Conservation (phyloP, 805 yeast species). For the Saturnispora sekii region DNA sequence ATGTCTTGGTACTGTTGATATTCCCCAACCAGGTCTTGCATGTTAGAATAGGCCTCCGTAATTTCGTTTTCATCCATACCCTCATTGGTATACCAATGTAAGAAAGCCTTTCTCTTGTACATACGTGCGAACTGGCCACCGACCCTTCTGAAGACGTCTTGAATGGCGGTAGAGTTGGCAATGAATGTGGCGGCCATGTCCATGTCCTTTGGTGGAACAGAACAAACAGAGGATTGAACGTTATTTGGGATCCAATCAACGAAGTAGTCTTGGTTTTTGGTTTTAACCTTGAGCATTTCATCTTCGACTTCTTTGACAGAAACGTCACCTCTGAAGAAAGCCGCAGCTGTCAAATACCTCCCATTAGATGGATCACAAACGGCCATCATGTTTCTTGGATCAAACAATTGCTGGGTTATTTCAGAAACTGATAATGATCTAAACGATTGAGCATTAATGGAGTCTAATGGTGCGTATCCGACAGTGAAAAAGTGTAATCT, state of each 20-base stretch:
- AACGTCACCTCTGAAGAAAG: constrained; percentile 89
- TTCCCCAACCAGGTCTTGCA: constrained; percentile 82
- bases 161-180: constrained; percentile 89
- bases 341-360: constrained; percentile 85
- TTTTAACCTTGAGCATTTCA: constrained; percentile 78
- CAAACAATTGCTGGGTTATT: constrained; percentile 89
- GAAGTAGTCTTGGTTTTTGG: constrained; percentile 70
- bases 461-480: constrained; percentile 86
- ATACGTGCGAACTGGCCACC: constrained; percentile 85
- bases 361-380: constrained; percentile 89
- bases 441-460: constrained; percentile 72
- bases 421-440: constrained; percentile 82
- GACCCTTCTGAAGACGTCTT: constrained; percentile 81
- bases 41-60: constrained; percentile 86
- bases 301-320: constrained; percentile 92
- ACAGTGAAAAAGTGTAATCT: constrained; percentile 93
- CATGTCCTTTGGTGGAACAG: constrained; percentile 77
- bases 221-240: constrained; percentile 88
- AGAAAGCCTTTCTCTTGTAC: constrained; percentile 91
- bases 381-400: constrained; percentile 91
- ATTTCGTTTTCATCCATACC: constrained; percentile 96
- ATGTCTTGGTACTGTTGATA: constrained; percentile 87
- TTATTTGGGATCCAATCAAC: constrained; percentile 97
- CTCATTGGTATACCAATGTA: constrained; percentile 92
- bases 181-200: constrained; percentile 89